A percentile compares a stretch with the other conserved stretches of the same genome.
Evolutionary conservation across 306 rosid species (phyloP).

Genomic region (Echinosophora koreensis): DNA sequence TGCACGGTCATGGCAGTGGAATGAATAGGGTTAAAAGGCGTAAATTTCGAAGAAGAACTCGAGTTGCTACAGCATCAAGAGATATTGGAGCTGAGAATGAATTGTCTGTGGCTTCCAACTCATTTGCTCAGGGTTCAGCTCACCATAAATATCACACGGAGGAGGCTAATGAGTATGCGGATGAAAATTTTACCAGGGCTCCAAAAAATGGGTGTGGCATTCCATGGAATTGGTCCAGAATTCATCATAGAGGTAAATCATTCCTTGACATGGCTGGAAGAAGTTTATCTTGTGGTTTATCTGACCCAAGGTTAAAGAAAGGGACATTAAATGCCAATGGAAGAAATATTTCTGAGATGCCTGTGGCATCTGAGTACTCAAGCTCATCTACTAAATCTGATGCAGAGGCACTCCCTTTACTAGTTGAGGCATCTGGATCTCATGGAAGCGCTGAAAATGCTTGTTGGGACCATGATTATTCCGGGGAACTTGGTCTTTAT

Average conservation of each 20-base stretch:
- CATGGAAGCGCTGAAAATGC: slow-evolving; percentile 78
- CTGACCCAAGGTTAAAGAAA: slow-evolving; percentile 82
- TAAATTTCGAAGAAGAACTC: slow-evolving; percentile 79
- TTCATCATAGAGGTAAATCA: slow-evolving; percentile 92
- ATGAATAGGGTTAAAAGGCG: slow-evolving; percentile 77
- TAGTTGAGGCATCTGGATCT: slow-evolving; percentile 90
- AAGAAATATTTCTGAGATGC: slow-evolving; percentile 70
- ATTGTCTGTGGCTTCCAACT: slow-evolving; percentile 91
- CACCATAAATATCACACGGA: slow-evolving; percentile 69
- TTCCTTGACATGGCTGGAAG: slow-evolving; percentile 95
- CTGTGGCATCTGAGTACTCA: slow-evolving; percentile 70
- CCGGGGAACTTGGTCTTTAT: slow-evolving; percentile 92
- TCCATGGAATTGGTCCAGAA: slow-evolving; percentile 99
- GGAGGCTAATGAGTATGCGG: slow-evolving; percentile 63
- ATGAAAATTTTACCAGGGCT: slow-evolving; percentile 77
- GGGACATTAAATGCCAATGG: slow-evolving; percentile 67
- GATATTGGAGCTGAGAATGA: slow-evolving; percentile 81
- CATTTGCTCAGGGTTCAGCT: slow-evolving; percentile 68
- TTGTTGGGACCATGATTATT: slow-evolving; percentile 83
- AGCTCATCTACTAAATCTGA: slow-evolving; percentile 75
- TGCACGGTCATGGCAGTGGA: slow-evolving; percentile 66
- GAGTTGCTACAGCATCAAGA: slow-evolving; percentile 70
- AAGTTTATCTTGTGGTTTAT: slow-evolving; percentile 92
- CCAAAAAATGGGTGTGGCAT: slow-evolving; percentile 96
- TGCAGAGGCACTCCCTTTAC: slow-evolving; percentile 84